Percentiles rank a stretch among this genome's conserved stretches.
phyloP scores from a whole-genome alignment of 75 land plant genomes.

The Pinus taeda region DNA sequence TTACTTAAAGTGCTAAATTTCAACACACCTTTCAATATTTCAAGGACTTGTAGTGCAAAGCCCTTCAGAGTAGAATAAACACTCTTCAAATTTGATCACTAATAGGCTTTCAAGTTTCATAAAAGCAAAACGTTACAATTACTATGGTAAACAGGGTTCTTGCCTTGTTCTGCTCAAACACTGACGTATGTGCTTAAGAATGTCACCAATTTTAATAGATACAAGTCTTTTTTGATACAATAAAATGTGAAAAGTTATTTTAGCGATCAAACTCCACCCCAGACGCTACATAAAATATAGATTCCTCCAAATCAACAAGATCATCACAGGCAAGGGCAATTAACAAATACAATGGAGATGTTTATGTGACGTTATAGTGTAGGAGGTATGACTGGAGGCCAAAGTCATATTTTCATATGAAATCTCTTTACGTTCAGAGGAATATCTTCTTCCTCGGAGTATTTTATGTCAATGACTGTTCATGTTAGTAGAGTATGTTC shows the following conservation, averaged over 20 bases:
- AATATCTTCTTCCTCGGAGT: background rate
- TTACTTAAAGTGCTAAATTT: too few relatives aligned
- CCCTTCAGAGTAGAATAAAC: too few relatives aligned
- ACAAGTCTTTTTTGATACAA: background rate
- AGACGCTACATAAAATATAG: background rate
- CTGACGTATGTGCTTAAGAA: too few relatives aligned
- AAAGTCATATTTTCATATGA: background rate
- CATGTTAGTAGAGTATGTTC: background rate
- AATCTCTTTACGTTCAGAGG: background rate
- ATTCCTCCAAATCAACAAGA: background rate
- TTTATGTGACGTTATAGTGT: background rate
- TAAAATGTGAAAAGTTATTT: background rate
- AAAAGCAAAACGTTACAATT: too few relatives aligned
- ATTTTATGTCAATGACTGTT: background rate
- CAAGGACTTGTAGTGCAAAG: too few relatives aligned
- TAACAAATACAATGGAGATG: background rate
- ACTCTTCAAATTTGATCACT: too few relatives aligned
- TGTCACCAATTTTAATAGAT: too few relatives aligned
- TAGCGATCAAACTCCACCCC: background rate
- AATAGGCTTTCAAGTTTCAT: too few relatives aligned
- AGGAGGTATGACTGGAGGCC: background rate
- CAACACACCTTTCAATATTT: too few relatives aligned
- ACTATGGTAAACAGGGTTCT: too few relatives aligned
- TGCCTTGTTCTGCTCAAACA: too few relatives aligned
- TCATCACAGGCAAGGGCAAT: background rate